A percentile compares a stretch with the other conserved stretches of the same genome.
These are phyloP conservation scores for Bonnemaisonia californica DNA, from an alignment of 31 red algal species.

Conservation along the genomic window DNA sequence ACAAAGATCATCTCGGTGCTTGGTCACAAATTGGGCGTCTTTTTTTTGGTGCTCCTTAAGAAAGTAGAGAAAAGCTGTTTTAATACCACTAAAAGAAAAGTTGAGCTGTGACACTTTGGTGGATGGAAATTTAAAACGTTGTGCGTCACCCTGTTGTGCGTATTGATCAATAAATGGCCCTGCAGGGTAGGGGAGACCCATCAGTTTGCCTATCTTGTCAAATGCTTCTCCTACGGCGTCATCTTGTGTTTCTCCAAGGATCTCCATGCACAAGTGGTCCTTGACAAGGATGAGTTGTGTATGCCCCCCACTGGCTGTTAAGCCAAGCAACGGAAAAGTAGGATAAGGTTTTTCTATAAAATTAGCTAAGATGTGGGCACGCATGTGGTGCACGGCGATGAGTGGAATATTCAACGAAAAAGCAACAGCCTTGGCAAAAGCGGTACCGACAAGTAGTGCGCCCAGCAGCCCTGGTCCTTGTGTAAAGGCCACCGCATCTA, in stretches of 20 bases:
- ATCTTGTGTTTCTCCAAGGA: conserved; percentile 77
- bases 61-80: conserved; percentile 69
- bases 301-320: conserved; percentile 78
- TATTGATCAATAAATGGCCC: conserved; percentile 63
- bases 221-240: conserved; percentile 86
- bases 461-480: conserved; percentile 21
- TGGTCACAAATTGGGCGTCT: no score
- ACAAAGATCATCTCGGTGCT: conserved; percentile 55
- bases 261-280: conserved; percentile 33
- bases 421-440: conserved; percentile 12
- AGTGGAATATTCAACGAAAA: conserved; percentile 11
- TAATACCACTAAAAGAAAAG: conserved; percentile 80
- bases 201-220: conserved; percentile 72
- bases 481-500: conserved; percentile 22
- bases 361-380: conserved; percentile 19
- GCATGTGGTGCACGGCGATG: conserved; percentile 30
- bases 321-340: conserved; percentile 33
- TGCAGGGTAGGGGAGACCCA: conserved; percentile 70
- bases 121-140: conserved; percentile 50
- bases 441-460: conserved; percentile 14
- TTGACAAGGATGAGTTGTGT: conserved; percentile 50
- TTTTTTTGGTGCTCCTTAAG: no score
- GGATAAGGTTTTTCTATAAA: neutral
- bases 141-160: conserved; percentile 40
- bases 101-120: conserved; percentile 40